Base-by-base conservation (phyloP, 352 stramenopile species). In the Globisporangium spinosum region DNA sequence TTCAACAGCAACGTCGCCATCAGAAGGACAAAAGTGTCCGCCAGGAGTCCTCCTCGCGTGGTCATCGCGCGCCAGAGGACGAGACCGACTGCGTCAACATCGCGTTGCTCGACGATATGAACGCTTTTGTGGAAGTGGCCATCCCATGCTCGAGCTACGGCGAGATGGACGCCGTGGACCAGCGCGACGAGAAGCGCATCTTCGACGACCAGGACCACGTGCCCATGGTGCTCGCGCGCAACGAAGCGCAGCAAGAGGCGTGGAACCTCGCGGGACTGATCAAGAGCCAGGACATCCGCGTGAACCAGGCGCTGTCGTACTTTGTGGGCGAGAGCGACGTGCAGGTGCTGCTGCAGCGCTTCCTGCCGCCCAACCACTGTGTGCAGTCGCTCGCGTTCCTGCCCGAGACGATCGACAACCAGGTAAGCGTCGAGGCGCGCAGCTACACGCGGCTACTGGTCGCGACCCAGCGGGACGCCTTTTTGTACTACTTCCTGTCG, bases 401-500 rank as follows among this genome's bases (percentile, higher is more conserved):
- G 5, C 85, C 87, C 3, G 85, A 95, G 62, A 94, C 85, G 5
- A 91, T 95, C 57, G 87, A 93, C 72, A 90, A 92, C 57, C 78
- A 82, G 29, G 72, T 88, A n/a, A 87, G 80, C 15, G 77, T 90
- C 20, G 85, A 95, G 49, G 78, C 84, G 55, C 78, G 83, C 45
- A 90, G 84, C 63, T 94, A 95, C 65, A 89, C 85, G 17, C 84
- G 85, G 2, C 68, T 95, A 40, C 70, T 95, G 9, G 75, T 95
- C 2, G 76, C 73, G 15, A 93, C 87, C 9, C 64, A 83, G 25
- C 72, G 79, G 27, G 70, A 91, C 43, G 84, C 85, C 0, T 94
- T 95, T 55, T 47, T 94, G 8, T 95, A 94, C 64, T 95, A 93
- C 54, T 93, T 95, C 54, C 53, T 95, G 27, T 91, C 83, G 20